Evolutionary conservation across 169 alveolate species (phyloP).

Genomic region (Neospora caninum): DNA sequence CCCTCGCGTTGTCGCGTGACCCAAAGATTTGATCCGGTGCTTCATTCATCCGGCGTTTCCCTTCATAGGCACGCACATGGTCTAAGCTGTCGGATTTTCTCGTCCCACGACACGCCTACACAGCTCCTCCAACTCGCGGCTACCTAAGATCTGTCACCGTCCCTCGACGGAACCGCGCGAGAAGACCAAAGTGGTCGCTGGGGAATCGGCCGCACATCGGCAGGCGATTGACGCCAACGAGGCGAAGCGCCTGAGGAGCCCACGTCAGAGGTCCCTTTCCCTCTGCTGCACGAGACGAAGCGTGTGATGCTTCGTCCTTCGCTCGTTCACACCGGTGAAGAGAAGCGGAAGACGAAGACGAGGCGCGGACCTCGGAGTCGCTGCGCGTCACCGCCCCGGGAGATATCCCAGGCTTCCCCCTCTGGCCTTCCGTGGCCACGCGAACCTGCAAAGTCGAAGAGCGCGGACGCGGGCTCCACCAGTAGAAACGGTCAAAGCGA

Average conservation of each 20-base stretch:
- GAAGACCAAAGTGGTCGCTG: constrained; percentile 60
- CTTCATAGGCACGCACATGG: no score
- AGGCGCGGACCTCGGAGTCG: neutral
- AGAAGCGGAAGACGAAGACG: neutral
- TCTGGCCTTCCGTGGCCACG: no score
- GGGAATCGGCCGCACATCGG: constrained; percentile 54
- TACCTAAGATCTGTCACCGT: neutral
- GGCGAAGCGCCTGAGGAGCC: neutral
- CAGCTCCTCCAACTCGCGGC: neutral
- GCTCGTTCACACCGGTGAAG: neutral
- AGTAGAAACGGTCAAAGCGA: constrained; percentile 53
- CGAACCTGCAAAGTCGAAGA: neutral
- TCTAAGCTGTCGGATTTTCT: no score
- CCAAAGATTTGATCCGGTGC: no score
- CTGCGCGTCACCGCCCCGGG: neutral
- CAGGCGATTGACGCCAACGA: constrained; percentile 44
- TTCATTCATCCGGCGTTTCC: no score
- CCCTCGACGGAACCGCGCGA: constrained; percentile 32
- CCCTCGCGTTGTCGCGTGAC: no score
- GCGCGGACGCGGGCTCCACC: constrained; percentile 6
- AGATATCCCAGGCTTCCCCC: no score
- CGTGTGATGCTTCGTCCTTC: neutral
- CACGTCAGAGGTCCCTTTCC: neutral
- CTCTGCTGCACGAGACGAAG: neutral
- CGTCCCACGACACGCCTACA: no score